Evolutionary conservation across 208 protist genomes (phyloP).

Genomic region (Acanthamoeba quina): DNA sequence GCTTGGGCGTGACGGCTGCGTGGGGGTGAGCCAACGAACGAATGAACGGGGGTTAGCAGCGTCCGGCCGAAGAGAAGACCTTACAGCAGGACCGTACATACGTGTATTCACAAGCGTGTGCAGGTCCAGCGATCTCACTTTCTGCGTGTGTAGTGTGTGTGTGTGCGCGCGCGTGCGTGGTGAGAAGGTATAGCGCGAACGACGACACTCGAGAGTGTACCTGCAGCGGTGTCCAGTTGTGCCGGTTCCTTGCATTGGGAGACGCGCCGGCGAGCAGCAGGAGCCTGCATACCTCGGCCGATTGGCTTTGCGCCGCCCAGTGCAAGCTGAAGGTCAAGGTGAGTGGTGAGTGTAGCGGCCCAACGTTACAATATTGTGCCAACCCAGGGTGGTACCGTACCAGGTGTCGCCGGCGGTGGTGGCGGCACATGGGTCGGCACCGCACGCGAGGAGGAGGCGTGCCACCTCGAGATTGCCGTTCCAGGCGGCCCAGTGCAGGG

Average conservation of each 20-base stretch:
- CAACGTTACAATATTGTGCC: too few relatives aligned
- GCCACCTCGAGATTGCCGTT: neutral
- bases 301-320: neutral
- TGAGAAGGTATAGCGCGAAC: neutral
- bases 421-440: neutral
- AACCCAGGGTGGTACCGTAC: too few relatives aligned
- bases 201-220: neutral
- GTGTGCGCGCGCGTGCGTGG: too few relatives aligned
- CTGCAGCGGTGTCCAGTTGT: slow-evolving; percentile 39
- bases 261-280: neutral
- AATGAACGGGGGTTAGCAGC: neutral
- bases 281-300: neutral
- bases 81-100: neutral
- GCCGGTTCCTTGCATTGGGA: neutral
- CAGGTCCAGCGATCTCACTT: neutral
- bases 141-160: neutral
- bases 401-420: neutral
- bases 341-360: neutral
- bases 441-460: slow-evolving; percentile 1
- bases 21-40: too few relatives aligned
- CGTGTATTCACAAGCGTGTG: neutral
- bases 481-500: slow-evolving; percentile 49
- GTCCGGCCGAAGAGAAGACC: neutral
- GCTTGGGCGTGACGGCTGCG: neutral
- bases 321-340: neutral